phyloP scores from a whole-genome alignment of 2,329 filamentous ascomycete genomes.

The Sclerotinia subarctica region DNA sequence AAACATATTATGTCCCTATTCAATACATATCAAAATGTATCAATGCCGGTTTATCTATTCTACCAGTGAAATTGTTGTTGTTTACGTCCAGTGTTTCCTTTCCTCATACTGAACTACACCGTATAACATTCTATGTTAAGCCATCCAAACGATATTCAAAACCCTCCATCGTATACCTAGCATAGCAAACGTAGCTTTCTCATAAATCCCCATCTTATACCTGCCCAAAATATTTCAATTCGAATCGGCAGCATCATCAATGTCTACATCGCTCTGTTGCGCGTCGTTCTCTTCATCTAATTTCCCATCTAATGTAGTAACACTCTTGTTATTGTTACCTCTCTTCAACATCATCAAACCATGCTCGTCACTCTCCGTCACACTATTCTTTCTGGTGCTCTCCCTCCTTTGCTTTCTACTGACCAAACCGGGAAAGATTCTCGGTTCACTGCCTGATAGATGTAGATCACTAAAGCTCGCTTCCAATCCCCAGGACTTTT shows the following conservation, averaged over 20 bases:
- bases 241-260: slow-evolving; percentile 10
- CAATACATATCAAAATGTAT: background rate
- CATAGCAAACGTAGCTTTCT: background rate
- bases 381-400: slow-evolving; percentile 32
- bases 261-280: background rate
- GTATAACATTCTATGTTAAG: background rate
- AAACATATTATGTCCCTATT: background rate
- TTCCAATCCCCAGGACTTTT: slow-evolving; percentile 42
- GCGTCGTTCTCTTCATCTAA: slow-evolving; percentile 7
- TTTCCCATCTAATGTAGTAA: slow-evolving; percentile 8
- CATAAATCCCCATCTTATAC: background rate
- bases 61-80: background rate
- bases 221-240: background rate
- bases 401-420: slow-evolving; percentile 38
- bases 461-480: slow-evolving; percentile 44
- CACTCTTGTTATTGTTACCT: background rate
- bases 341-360: slow-evolving; percentile 16
- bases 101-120: background rate
- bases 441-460: slow-evolving; percentile 59
- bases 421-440: slow-evolving; percentile 70
- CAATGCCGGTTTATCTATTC: background rate
- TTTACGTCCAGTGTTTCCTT: background rate
- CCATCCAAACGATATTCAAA: background rate
- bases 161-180: background rate
- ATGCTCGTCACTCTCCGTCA: slow-evolving; percentile 33